Evolutionary conservation across 805 yeast genomes (phyloP), one percentile per base, ranked within the genome.

Genomic region (Lipomyces yamadae): DNA sequence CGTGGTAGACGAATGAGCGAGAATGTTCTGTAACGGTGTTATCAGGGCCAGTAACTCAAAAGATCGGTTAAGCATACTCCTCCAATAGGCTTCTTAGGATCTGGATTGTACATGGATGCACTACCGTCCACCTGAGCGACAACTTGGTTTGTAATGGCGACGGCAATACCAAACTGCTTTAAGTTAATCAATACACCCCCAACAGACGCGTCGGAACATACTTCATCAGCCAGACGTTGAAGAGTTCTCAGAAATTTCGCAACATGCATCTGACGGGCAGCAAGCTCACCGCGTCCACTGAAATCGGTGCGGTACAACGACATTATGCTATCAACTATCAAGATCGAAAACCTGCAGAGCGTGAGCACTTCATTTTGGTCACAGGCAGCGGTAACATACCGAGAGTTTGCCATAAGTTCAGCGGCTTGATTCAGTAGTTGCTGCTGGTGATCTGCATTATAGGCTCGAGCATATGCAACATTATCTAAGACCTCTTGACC

Each of bases 81-180:
- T 69, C 99, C 99, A 72, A 95, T 94, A 18, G 99, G 99, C 78
- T 95, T 95, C 78, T 95, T 95, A 15, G 98, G 98, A 78, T 95
- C 99, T 0, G 97, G 97, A 73, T 93, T 92, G 77, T 88, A 93
- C 81, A 86, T 80, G 34, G 86, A 83, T 78, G 82, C 82, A 54
- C 86, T 86, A 74, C 96, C 96, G 75, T 95, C 99, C 24, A 95
- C 99, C 78, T 93, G 98, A 3, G 98, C 98, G 5, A 92, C 97
- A 30, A 95, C 99, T 78, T 95, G 99, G 79, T 95, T 95, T 1
- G 96, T 90, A 57, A 95, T 92, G 5, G 95, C 92, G 8, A 94
- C 97, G 0, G 98, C 99, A 65, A 95, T 92, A 57, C 99, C 99
- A 79, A 91, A 95, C 80, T 69, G 37, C 18, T 34, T 1, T 3